A percentile compares a stretch with the other conserved stretches of the same genome.
Evolutionary conservation across 768 basidiomycete species (phyloP).

Genomic region (Serendipita vermifera): DNA sequence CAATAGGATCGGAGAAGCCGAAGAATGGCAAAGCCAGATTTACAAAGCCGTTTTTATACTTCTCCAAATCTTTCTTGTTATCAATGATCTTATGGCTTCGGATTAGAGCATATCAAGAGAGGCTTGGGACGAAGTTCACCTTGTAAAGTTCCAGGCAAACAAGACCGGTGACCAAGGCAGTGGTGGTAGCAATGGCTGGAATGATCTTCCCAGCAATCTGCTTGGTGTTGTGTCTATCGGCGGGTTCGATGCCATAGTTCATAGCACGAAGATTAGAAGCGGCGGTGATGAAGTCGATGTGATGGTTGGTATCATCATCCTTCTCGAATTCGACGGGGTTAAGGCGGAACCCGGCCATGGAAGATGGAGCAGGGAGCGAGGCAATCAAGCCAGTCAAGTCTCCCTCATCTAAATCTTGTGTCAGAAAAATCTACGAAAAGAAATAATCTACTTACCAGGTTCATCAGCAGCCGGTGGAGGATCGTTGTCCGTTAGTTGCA

Average conservation of each 20-base stretch:
- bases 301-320: constrained; percentile 94
- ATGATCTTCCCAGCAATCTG: constrained; percentile 99
- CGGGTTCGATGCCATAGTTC: constrained; percentile 81
- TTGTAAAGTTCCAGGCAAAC: constrained; percentile 97
- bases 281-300: constrained; percentile 98
- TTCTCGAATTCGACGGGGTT: constrained; percentile 97
- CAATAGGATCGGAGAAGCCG: constrained; percentile 95
- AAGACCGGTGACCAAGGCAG: constrained; percentile 86
- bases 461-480: constrained; percentile 49
- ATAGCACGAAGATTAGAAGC: constrained; percentile 91
- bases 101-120: not conserved
- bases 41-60: constrained; percentile 97
- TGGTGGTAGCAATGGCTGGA: constrained; percentile 98
- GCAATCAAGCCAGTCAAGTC: constrained; percentile 41
- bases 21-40: constrained; percentile 98
- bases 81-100: constrained; percentile 62
- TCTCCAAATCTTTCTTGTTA: constrained; percentile 82
- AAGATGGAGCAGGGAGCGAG: constrained; percentile 76
- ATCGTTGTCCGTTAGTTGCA: constrained; percentile 88
- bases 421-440: constrained; percentile 13
- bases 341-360: constrained; percentile 90
- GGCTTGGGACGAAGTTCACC: constrained; percentile 30
- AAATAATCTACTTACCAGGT: constrained; percentile 22
- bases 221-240: constrained; percentile 88
- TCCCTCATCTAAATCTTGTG: constrained; percentile 38